Evolutionary conservation across 1,139 yeast species (phyloP).

Genomic region (Yamadazyma epiphylla): DNA sequence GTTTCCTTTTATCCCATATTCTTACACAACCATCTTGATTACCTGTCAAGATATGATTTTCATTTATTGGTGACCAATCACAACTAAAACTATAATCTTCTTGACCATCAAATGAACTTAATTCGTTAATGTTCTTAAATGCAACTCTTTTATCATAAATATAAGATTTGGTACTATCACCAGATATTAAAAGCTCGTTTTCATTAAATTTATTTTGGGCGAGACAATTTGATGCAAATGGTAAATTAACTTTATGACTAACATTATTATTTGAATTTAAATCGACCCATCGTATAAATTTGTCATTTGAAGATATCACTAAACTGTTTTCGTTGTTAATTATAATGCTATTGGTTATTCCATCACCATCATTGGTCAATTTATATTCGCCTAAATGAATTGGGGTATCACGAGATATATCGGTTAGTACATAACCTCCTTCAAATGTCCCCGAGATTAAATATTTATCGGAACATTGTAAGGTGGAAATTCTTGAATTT

Average conservation of each 20-base stretch:
- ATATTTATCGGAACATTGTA: constrained; percentile 39
- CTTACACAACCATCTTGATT: constrained; percentile 60
- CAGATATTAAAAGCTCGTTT: constrained; percentile 44
- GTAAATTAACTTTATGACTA: constrained; percentile 20
- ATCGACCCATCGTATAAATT: constrained; percentile 39
- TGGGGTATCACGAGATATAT: constrained; percentile 11
- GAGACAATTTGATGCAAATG: constrained; percentile 53
- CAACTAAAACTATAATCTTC: constrained; percentile 57
- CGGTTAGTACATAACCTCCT: constrained; percentile 45
- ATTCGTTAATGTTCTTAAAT: constrained; percentile 9
- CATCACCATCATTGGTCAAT: constrained; percentile 43
- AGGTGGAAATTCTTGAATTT: constrained; percentile 45
- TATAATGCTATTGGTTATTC: constrained; percentile 53
- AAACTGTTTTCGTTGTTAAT: constrained; percentile 27
- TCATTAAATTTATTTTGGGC: constrained; percentile 33
- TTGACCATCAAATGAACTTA: constrained; percentile 37
- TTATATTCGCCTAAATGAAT: constrained; percentile 30
- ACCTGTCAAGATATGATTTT: constrained; percentile 48
- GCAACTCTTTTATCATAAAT: constrained; percentile 41
- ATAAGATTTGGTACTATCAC: constrained; percentile 43
- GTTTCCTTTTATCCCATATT: constrained; percentile 47
- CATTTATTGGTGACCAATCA: constrained; percentile 50
- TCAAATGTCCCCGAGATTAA: constrained; percentile 54
- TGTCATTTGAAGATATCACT: constrained; percentile 49
- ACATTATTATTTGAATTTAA: constrained; percentile 16